Evolutionary conservation across 345 rosid genomes (phyloP), one percentile per base, ranked within the genome.

Genomic region (Pugionium dolabratum): DNA sequence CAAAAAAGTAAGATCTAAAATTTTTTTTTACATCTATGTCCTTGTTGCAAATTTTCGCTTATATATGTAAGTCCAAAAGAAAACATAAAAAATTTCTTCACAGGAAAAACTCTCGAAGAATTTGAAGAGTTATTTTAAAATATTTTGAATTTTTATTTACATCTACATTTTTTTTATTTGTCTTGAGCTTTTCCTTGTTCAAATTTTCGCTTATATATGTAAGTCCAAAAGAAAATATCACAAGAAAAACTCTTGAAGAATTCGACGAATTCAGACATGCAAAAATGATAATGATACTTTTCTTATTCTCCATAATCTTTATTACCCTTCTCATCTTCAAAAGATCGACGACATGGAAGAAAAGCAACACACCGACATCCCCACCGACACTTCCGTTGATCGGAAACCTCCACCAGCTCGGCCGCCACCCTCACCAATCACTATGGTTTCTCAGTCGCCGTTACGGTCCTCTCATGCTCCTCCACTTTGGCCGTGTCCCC

Each of bases 401-500:
- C 1, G 90, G 95, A 36, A 83, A 85, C 76, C 82, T 87, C 46
- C 82, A 79, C 54, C 84, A 78, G 40, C 60, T 85, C 7, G 85
- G 91, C 4, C 6, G 2, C 27, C 6, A 64, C 50, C 75, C 86
- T 7, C 95, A 85, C 66, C 78, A 79, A 28, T 73, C 85, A 5
- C 79, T 88, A 4, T 46, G 39, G 29, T 11, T 64, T 46, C 46
- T 85, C 5, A 69, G 87, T 29, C 62, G 62, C 34, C 68, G 41
- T 27, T 37, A 76, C 25, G 92, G 92, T 7, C 82, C 88, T 9
- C 69, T 85, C 30, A 83, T 83, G 89, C 70, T 84, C 7, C 78
- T 89, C 9, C 85, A 73, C 54, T 68, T 85, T 0, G 88, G 94
- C 3, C 41, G 53, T 28, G 51, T 39, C 31, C 86, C 86, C 0